Conservation (phyloP, 306 rosid species). For the Echinosophora koreensis region DNA sequence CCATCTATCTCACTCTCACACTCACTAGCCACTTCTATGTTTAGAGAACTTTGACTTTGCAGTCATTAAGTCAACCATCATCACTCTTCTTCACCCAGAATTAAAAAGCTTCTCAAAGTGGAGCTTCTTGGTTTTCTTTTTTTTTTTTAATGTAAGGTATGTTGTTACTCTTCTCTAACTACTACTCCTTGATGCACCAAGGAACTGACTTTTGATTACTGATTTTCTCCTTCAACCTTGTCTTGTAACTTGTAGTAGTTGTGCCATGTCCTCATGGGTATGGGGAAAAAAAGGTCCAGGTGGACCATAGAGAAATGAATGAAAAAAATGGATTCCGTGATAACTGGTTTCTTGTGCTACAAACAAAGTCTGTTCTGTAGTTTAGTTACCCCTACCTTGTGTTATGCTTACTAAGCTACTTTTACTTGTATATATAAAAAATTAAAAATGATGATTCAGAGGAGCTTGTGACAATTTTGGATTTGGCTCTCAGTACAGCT, state of each 20-base stretch:
- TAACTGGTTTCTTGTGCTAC: slow-evolving; percentile 27
- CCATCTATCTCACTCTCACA: neutral
- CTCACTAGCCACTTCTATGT: neutral
- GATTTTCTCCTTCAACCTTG: slow-evolving; percentile 53
- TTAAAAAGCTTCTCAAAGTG: slow-evolving; percentile 34
- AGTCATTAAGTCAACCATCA: slow-evolving; percentile 8
- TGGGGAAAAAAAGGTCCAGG: slow-evolving; percentile 51
- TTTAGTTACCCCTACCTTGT: slow-evolving; percentile 51
- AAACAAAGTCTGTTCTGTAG: slow-evolving; percentile 43
- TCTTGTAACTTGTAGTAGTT: slow-evolving; percentile 50
- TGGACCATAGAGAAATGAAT: slow-evolving; percentile 30
- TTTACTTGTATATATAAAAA: slow-evolving; percentile 50
- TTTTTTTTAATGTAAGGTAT: no score
- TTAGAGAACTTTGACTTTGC: neutral
- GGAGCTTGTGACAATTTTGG: slow-evolving; percentile 50
- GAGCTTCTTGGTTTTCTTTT: slow-evolving; percentile 40
- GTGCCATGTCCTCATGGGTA: slow-evolving; percentile 47
- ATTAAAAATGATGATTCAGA: slow-evolving; percentile 49
- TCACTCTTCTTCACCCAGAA: neutral
- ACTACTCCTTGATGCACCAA: slow-evolving; percentile 26
- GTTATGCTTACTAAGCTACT: slow-evolving; percentile 59
- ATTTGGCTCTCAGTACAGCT: slow-evolving; percentile 57
- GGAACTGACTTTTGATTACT: slow-evolving; percentile 13
- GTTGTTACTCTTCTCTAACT: slow-evolving; percentile 38
- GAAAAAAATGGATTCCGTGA: slow-evolving; percentile 41